Evolutionary conservation across 2,329 filamentous ascomycete species (phyloP).

Genomic region (Didymella segeticola): DNA sequence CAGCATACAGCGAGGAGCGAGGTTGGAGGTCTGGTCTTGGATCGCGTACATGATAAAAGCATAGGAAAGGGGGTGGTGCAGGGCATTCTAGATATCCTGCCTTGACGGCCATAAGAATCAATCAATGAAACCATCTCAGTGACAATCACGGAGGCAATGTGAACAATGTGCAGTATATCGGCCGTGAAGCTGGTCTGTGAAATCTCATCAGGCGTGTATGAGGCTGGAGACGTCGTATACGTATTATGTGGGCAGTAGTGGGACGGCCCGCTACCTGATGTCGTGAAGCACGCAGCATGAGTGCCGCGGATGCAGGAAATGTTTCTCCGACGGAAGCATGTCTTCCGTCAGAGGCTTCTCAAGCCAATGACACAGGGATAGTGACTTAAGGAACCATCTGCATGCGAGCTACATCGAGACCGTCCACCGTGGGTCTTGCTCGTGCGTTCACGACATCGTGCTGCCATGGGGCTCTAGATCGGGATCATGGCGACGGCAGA

Average conservation of each 20-base stretch:
- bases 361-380: background rate
- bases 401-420: background rate
- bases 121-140: conserved; percentile 2
- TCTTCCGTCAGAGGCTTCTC: background rate
- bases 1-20: conserved; percentile 26
- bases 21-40: conserved; percentile 32
- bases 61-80: conserved; percentile 37
- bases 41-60: conserved; percentile 33
- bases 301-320: conserved; percentile 3
- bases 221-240: no score
- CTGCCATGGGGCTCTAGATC: conserved; percentile 4
- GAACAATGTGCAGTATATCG: no score
- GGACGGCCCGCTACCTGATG: conserved; percentile 4
- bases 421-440: background rate
- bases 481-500: background rate
- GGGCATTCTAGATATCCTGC: conserved; percentile 32
- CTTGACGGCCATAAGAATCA: conserved; percentile 8
- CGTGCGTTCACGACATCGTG: background rate
- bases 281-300: background rate
- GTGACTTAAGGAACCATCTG: background rate
- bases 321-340: background rate
- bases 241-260: conserved; percentile 1
- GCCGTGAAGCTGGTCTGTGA: no score
- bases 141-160: no score
- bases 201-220: no score